phyloP scores from a whole-genome alignment of 177 flowering plant genomes.

The Vitis hybrid region DNA sequence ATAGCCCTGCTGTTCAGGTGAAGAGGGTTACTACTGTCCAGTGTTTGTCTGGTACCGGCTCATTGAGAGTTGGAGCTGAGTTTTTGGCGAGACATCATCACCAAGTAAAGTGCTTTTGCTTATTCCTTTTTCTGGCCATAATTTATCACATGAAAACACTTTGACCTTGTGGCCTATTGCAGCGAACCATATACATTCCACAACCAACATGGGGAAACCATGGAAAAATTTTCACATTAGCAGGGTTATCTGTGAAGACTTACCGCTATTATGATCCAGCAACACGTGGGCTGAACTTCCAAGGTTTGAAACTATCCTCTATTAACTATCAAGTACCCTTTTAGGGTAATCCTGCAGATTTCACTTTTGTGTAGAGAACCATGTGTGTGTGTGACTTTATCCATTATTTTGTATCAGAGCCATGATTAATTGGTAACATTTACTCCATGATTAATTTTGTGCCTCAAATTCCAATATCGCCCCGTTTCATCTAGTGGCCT shows the following conservation, averaged over 20 bases:
- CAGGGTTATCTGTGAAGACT: conserved; percentile 80
- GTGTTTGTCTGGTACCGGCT: conserved; percentile 95
- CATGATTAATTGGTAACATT: neutral
- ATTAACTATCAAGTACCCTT: neutral
- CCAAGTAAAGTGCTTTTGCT: conserved; percentile 40
- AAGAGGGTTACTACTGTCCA: conserved; percentile 89
- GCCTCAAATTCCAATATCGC: neutral
- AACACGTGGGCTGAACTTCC: conserved; percentile 88
- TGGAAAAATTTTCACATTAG: conserved; percentile 73
- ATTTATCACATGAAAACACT: neutral
- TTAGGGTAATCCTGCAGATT: neutral
- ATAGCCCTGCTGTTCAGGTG: conserved; percentile 87
- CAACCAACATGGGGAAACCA: conserved; percentile 99
- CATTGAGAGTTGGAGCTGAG: conserved; percentile 93
- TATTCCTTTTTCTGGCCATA: neutral
- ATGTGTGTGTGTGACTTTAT: neutral
- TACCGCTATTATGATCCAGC: conserved; percentile 92
- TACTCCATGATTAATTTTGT: neutral
- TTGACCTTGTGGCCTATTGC: conserved; percentile 14
- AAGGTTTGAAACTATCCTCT: conserved; percentile 43
- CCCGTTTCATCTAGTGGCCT: neutral
- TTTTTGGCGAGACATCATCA: conserved; percentile 87
- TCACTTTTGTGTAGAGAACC: neutral
- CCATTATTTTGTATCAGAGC: neutral
- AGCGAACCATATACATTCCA: conserved; percentile 90